These are phyloP conservation scores for Botrytis sinoallii DNA, from an alignment of 2,329 filamentous ascomycete species.

Conservation along the genomic window DNA sequence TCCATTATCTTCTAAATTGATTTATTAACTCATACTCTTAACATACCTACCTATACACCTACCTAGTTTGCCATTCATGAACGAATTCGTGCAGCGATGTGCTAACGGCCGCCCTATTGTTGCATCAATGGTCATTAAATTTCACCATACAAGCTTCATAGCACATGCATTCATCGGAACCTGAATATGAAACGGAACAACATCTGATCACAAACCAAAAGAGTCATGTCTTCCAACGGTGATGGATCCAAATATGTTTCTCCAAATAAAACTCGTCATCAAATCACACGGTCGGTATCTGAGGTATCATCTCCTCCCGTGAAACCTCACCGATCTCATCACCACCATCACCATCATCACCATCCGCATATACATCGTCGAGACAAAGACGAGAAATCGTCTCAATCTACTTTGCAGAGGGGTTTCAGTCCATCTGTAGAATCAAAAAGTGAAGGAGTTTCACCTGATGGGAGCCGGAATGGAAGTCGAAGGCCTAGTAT, in stretches of 20 bases:
- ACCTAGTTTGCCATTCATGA: neutral
- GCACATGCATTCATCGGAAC: constrained; percentile 8
- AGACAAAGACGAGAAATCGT: constrained; percentile 37
- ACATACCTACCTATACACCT: neutral
- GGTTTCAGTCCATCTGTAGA: constrained; percentile 12
- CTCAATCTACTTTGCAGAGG: constrained; percentile 27
- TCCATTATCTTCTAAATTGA: neutral
- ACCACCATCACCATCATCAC: constrained; percentile 21
- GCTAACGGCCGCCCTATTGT: neutral
- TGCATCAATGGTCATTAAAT: constrained; percentile 16
- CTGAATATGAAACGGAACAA: constrained; percentile 6
- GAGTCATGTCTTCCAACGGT: constrained; percentile 20
- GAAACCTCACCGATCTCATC: constrained; percentile 41
- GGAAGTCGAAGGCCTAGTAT: constrained; percentile 46
- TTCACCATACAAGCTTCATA: constrained; percentile 36
- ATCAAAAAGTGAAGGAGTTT: constrained; percentile 42
- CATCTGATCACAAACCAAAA: neutral
- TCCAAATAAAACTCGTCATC: constrained; percentile 44
- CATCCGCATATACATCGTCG: constrained; percentile 38
- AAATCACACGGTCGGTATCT: constrained; percentile 50
- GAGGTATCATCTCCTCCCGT: constrained; percentile 25
- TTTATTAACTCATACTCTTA: neutral
- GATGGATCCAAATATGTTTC: constrained; percentile 15
- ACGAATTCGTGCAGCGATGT: neutral
- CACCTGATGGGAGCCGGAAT: constrained; percentile 45